phyloP scores from a whole-genome alignment of 306 rosid genomes.

The Chamaecrista fasciculata region DNA sequence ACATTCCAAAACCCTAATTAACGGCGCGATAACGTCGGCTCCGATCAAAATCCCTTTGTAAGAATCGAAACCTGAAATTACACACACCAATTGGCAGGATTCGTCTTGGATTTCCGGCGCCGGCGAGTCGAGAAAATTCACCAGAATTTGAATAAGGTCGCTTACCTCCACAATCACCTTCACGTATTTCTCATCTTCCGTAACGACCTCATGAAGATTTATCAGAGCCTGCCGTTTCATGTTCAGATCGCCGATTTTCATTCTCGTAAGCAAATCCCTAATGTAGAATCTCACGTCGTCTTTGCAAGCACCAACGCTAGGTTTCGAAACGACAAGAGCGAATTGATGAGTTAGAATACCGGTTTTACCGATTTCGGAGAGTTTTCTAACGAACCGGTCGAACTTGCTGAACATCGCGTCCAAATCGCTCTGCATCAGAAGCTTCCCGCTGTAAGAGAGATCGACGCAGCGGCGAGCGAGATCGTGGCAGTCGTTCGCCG shows the following conservation, averaged over 20 bases:
- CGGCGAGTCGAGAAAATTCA: constrained; percentile 53
- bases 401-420: constrained; percentile 57
- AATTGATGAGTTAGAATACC: constrained; percentile 57
- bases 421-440: constrained; percentile 95
- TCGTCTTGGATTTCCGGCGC: constrained; percentile 67
- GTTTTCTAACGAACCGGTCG: constrained; percentile 50
- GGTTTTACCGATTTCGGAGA: constrained; percentile 59
- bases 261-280: constrained; percentile 68
- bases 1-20: constrained; percentile 69
- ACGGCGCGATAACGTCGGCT: constrained; percentile 67
- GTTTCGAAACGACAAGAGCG: constrained; percentile 77
- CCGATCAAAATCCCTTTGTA: constrained; percentile 50
- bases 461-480: constrained; percentile 81
- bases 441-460: constrained; percentile 84
- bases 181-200: constrained; percentile 76
- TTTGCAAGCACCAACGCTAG: constrained; percentile 64
- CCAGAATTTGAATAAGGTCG: constrained; percentile 55
- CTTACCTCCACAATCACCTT: constrained; percentile 58
- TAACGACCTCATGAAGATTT: constrained; percentile 53
- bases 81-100: constrained; percentile 50
- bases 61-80: constrained; percentile 62
- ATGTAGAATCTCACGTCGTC: constrained; percentile 87
- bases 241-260: constrained; percentile 78
- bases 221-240: constrained; percentile 69
- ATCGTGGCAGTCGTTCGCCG: constrained; percentile 60